Evolutionary conservation across 2,329 filamentous ascomycete genomes (phyloP).

Genomic region (Bipolaris zeicola): DNA sequence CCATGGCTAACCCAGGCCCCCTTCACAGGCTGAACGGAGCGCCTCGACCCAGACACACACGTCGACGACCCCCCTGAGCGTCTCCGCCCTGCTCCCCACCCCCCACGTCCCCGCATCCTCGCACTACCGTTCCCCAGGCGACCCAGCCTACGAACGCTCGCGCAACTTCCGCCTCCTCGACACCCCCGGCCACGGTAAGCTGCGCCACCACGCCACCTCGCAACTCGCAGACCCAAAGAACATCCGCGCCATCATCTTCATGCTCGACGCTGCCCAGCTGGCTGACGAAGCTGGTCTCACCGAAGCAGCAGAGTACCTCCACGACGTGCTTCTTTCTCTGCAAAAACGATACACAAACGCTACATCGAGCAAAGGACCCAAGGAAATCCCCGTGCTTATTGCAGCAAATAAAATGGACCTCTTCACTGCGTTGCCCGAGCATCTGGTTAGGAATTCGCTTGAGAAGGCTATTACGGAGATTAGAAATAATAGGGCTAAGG

Average conservation of each 20-base stretch:
- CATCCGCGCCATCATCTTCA: conserved; percentile 77
- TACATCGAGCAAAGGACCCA: conserved; percentile 63
- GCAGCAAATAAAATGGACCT: conserved; percentile 96
- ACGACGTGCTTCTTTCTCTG: conserved; percentile 82
- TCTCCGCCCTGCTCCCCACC: conserved; percentile 64
- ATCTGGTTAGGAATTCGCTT: conserved; percentile 73
- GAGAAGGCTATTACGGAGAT: conserved; percentile 83
- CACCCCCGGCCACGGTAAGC: conserved; percentile 94
- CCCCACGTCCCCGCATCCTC: conserved; percentile 63
- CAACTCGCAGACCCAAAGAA: conserved; percentile 54
- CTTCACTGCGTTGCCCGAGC: conserved; percentile 85
- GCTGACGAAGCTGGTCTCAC: conserved; percentile 59
- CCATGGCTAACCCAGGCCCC: conserved; percentile 1
- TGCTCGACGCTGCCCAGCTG: conserved; percentile 77
- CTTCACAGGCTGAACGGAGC: conserved; percentile 59
- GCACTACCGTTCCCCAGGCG: conserved; percentile 68
- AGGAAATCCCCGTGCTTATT: conserved; percentile 74
- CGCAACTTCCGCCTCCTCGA: conserved; percentile 80
- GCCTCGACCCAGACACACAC: conserved; percentile 60
- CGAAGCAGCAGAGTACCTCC: conserved; percentile 80
- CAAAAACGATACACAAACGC: conserved; percentile 71
- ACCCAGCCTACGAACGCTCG: conserved; percentile 59
- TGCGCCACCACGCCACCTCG: conserved; percentile 72
- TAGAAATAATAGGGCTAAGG: conserved; percentile 74
- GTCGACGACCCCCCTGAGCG: conserved; percentile 53